A percentile compares a stretch with the other conserved stretches of the same genome.
Conservation (phyloP, 2,329 filamentous ascomycete genomes). For the Pezicula neosporulosa region DNA sequence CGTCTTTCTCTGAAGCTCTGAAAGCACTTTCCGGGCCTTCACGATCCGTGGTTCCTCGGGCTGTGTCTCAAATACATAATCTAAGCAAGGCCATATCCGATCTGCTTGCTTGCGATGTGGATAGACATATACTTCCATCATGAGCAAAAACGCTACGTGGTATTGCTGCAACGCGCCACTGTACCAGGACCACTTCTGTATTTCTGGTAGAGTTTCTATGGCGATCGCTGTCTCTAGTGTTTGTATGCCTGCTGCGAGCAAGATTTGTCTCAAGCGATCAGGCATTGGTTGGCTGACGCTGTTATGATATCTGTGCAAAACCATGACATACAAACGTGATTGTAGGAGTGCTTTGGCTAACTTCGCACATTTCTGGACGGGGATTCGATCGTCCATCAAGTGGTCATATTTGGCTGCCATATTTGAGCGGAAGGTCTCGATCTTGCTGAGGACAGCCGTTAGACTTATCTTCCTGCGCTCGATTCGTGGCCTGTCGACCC, state of each 20-base stretch:
- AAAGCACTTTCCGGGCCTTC: constrained; percentile 59
- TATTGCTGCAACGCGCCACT: constrained; percentile 68
- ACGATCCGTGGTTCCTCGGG: constrained; percentile 44
- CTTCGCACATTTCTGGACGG: constrained; percentile 60
- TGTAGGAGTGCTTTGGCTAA: constrained; percentile 63
- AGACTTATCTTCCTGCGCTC: constrained; percentile 59
- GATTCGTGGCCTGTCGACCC: constrained; percentile 64
- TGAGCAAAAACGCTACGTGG: constrained; percentile 65
- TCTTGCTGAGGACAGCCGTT: constrained; percentile 61
- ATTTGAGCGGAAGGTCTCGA: constrained; percentile 63
- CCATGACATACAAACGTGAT: constrained; percentile 61
- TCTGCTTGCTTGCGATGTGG: constrained; percentile 46
- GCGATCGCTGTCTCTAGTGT: constrained; percentile 51
- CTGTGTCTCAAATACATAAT: constrained; percentile 67
- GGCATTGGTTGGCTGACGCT: constrained; percentile 42
- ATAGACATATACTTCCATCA: constrained; percentile 59
- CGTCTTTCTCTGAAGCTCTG: constrained; percentile 59
- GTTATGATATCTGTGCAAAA: constrained; percentile 64
- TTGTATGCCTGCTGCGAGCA: constrained; percentile 57
- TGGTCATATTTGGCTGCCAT: constrained; percentile 65
- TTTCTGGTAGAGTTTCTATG: constrained; percentile 47
- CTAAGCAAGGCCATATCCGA: constrained; percentile 67
- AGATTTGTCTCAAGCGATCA: constrained; percentile 58
- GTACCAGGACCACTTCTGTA: constrained; percentile 68
- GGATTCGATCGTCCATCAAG: constrained; percentile 55